These are phyloP conservation scores for Circinella umbellata DNA, from an alignment of 371 early-diverging fungal species.

Conservation along the genomic window DNA sequence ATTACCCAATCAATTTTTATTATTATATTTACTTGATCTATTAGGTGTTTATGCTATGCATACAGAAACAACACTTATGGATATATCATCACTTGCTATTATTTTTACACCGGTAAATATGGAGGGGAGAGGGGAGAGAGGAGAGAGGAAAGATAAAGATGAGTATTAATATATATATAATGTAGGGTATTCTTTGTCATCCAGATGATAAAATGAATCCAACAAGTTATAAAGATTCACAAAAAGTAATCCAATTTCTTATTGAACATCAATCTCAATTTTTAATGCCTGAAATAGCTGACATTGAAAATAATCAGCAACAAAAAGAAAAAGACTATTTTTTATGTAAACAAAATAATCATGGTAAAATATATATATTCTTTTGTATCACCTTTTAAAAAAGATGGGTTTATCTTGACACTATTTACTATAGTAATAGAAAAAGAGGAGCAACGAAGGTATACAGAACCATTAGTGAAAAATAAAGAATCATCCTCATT, in stretches of 20 bases:
- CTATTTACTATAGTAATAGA: too few relatives aligned
- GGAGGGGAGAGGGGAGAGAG: neutral
- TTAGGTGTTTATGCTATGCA: constrained; percentile 53
- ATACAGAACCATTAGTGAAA: neutral
- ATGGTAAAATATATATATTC: too few relatives aligned
- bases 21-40: constrained; percentile 65
- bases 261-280: constrained; percentile 52
- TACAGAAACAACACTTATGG: constrained; percentile 57
- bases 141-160: neutral
- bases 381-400: too few relatives aligned
- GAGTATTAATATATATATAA: neutral
- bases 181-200: constrained; percentile 48
- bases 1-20: constrained; percentile 54
- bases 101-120: constrained; percentile 60
- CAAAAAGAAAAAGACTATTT: too few relatives aligned
- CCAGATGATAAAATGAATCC: constrained; percentile 57
- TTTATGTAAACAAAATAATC: too few relatives aligned
- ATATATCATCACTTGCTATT: constrained; percentile 55
- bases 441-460: neutral
- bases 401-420: too few relatives aligned
- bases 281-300: constrained; percentile 27
- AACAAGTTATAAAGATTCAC: constrained; percentile 54
- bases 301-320: neutral
- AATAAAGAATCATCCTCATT: neutral
- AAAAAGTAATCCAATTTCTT: constrained; percentile 53